These are phyloP conservation scores for Tolypocladium endophyticum DNA, from an alignment of 2,329 filamentous ascomycete genomes.

Conservation along the genomic window DNA sequence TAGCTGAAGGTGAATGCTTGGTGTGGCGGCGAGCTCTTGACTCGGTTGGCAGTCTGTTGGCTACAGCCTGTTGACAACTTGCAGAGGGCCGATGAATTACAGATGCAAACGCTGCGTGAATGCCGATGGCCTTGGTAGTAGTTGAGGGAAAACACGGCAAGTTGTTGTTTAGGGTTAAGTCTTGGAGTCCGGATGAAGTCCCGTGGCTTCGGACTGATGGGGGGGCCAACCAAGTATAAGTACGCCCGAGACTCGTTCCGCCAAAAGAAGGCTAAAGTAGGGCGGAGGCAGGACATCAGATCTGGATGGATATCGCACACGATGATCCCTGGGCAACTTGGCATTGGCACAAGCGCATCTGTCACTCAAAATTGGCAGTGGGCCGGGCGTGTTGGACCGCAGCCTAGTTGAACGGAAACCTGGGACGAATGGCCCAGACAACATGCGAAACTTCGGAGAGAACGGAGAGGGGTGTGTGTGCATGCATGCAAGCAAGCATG, in stretches of 20 bases:
- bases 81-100: neutral
- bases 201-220: neutral
- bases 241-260: slow-evolving; percentile 3
- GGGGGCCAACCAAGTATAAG: slow-evolving; percentile 10
- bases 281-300: slow-evolving; percentile 8
- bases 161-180: neutral
- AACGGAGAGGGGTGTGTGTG: slow-evolving; percentile 3
- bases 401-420: neutral
- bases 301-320: slow-evolving; percentile 8
- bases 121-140: no score
- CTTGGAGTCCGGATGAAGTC: slow-evolving; percentile 2
- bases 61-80: neutral
- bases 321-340: slow-evolving; percentile 2
- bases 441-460: slow-evolving; percentile 2
- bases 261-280: slow-evolving; percentile 1
- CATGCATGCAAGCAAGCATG: neutral
- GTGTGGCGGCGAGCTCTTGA: neutral
- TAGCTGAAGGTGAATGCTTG: neutral
- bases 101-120: neutral
- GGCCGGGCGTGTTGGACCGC: slow-evolving; percentile 4
- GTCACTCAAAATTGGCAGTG: slow-evolving; percentile 10
- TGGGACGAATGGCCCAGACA: slow-evolving; percentile 7
- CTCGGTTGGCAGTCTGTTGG: neutral
- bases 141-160: neutral
- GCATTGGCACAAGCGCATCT: slow-evolving; percentile 4